A percentile compares a stretch with the other conserved stretches of the same genome.
Conservation (phyloP, 495 filamentous ascomycete genomes). For the Tuber calosporum region DNA sequence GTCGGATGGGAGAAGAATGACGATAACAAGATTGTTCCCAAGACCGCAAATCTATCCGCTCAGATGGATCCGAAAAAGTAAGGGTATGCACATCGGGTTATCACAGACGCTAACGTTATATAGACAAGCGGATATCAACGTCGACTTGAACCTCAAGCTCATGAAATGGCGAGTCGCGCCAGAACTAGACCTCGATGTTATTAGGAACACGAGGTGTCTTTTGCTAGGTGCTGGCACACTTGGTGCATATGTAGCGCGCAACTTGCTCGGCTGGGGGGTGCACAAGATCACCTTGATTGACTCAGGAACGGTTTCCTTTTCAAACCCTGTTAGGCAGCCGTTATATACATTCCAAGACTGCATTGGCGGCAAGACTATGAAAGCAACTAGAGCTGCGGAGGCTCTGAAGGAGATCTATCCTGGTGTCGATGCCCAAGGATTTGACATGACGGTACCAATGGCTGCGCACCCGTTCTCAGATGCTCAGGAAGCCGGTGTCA, state of each 20-base stretch:
- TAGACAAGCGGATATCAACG: conserved; percentile 84
- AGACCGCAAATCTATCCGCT: conserved; percentile 70
- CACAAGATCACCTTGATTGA: conserved; percentile 93
- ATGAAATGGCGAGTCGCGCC: conserved; percentile 98
- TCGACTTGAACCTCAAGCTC: conserved; percentile 92
- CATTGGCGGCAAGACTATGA: conserved; percentile 72
- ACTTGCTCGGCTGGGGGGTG: conserved; percentile 94
- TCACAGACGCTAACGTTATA: conserved; percentile 13
- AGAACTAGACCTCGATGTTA: conserved; percentile 72
- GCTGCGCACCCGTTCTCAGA: conserved; percentile 79
- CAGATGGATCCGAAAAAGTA: conserved; percentile 80
- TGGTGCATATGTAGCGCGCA: conserved; percentile 84
- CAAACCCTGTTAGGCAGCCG: conserved; percentile 94
- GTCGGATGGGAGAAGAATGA: conserved; percentile 91
- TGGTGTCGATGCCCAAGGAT: conserved; percentile 70
- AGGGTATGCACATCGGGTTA: conserved; percentile 9
- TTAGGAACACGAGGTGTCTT: conserved; percentile 86
- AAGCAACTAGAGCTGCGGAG: conserved; percentile 74
- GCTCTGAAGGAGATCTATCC: conserved; percentile 82
- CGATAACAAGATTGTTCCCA: conserved; percentile 63
- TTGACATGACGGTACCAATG: conserved; percentile 85
- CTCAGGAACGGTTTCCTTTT: conserved; percentile 87
- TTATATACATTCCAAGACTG: conserved; percentile 87
- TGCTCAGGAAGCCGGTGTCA: conserved; percentile 51
- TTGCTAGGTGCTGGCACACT: conserved; percentile 92